Conservation (phyloP, 2,329 filamentous ascomycete species). For the Phyllosticta citribraziliensis region DNA sequence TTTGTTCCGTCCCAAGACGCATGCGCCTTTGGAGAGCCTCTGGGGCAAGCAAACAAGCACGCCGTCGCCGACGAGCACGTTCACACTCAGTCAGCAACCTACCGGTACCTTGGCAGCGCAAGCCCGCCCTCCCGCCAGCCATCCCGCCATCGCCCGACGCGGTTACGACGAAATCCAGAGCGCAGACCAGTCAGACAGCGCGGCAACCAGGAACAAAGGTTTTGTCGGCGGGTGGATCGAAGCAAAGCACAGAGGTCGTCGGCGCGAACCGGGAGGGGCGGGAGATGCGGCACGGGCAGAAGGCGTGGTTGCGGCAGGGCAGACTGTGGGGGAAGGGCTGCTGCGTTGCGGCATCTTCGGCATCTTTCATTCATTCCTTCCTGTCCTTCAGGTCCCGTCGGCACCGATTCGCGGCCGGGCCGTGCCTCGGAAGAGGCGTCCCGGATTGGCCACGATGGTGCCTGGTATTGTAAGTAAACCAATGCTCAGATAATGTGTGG, state of each 20-base stretch:
- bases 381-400: too few relatives aligned
- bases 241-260: not conserved
- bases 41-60: not conserved
- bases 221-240: not conserved
- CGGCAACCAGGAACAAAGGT: not conserved
- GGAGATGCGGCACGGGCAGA: not conserved
- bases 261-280: not conserved
- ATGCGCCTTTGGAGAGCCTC: too few relatives aligned
- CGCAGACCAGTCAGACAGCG: not conserved
- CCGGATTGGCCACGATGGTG: not conserved
- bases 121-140: too few relatives aligned
- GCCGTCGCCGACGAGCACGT: not conserved
- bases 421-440: not conserved
- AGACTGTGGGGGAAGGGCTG: too few relatives aligned
- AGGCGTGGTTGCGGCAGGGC: not conserved
- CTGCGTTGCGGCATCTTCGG: not conserved
- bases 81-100: too few relatives aligned
- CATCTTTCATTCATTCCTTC: not conserved
- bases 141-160: too few relatives aligned
- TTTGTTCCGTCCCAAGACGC: not conserved
- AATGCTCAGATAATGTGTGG: too few relatives aligned
- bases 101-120: too few relatives aligned
- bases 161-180: too few relatives aligned
- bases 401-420: not conserved
- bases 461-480: too few relatives aligned